Evolutionary conservation across 129 eudicot genomes (phyloP), one percentile per base, ranked within the genome.

Genomic region (Glebionis coronaria): DNA sequence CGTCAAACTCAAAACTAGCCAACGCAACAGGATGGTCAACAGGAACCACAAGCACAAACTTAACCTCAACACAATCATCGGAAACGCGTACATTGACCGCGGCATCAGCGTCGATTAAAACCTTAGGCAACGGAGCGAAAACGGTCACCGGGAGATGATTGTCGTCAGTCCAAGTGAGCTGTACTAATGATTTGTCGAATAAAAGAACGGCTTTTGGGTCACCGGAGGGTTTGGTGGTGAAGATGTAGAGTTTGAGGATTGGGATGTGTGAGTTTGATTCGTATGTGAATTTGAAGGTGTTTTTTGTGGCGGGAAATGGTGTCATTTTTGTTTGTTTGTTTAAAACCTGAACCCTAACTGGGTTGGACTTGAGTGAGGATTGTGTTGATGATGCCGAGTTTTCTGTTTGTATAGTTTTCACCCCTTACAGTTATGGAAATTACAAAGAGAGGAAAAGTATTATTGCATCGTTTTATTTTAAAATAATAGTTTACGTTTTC

Each of bases 231-330:
- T 71, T 82, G 68, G 25, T 38, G 56, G 21, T 79, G 81, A 86
- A 92, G 65, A 92, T 61, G 71, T 74, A 79, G 59, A 93, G 71
- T 27, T 85, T 81, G 73, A 93, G 79, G 45, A 81, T 42, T 2
- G 99, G 78, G 53, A 85, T 42, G 72, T 93, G 97, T n/a, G 97
- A 86, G 71, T 89, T 95, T 10, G 97, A 83, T 73, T 93, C 99
- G 90, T 95, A 93, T 7, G 90, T 80, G 87, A 69, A 89, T 20
- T 70, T 73, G 85, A 88, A 96, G 91, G 88, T 81, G 83, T 86
- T n/a, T n/a, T n/a, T n/a, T n/a, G n/a, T 11, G 78, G 79, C 72
- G 71, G 75, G 58, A 55, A 70, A 65, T 13, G 53, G 73, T 49
- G 35, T 70, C 78, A 76, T 64, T 67, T 38, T 10, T 5, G 4